These are phyloP conservation scores for Wickerhamomyces sp. DNA, from an alignment of 1,139 yeast species.

Conservation along the genomic window DNA sequence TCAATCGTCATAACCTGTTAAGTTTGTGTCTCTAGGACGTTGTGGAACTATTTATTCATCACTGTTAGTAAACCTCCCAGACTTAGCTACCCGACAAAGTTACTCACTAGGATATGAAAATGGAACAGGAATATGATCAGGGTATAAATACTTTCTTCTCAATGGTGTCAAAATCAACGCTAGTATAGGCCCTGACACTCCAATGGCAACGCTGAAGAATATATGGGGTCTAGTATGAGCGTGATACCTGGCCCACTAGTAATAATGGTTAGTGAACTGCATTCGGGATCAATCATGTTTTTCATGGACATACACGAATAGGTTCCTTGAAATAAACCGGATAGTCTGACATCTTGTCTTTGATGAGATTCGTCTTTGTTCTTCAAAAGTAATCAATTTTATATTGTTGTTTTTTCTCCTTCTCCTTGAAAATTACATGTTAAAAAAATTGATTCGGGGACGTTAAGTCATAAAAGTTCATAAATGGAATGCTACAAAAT, in stretches of 20 bases:
- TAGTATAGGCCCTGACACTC: conserved; percentile 63
- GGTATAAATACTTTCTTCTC: conserved; percentile 64
- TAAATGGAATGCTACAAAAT: too few relatives aligned
- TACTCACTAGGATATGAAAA: conserved; percentile 50
- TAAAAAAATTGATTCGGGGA: not conserved
- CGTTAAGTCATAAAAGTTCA: not conserved
- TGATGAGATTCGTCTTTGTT: not conserved
- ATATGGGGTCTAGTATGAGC: conserved; percentile 79
- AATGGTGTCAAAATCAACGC: conserved; percentile 59
- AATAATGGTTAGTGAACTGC: too few relatives aligned
- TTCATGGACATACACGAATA: conserved; percentile 47
- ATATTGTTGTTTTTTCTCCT: not conserved
- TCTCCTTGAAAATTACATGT: conserved; percentile 1
- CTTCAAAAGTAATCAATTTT: not conserved
- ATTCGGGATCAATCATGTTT: too few relatives aligned
- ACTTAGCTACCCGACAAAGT: not conserved
- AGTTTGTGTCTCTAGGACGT: conserved; percentile 44
- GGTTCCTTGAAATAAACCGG: conserved; percentile 63
- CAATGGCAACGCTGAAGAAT: conserved; percentile 65
- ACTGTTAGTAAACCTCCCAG: not conserved
- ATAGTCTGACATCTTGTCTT: conserved; percentile 25
- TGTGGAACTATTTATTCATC: conserved; percentile 35
- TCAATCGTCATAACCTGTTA: conserved; percentile 54
- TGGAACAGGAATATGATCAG: conserved; percentile 69
- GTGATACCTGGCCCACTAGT: conserved; percentile 79